A percentile compares a stretch with the other conserved stretches of the same genome.
Evolutionary conservation across 2,329 filamentous ascomycete genomes (phyloP).

Genomic region (Waltergamsia citrina): DNA sequence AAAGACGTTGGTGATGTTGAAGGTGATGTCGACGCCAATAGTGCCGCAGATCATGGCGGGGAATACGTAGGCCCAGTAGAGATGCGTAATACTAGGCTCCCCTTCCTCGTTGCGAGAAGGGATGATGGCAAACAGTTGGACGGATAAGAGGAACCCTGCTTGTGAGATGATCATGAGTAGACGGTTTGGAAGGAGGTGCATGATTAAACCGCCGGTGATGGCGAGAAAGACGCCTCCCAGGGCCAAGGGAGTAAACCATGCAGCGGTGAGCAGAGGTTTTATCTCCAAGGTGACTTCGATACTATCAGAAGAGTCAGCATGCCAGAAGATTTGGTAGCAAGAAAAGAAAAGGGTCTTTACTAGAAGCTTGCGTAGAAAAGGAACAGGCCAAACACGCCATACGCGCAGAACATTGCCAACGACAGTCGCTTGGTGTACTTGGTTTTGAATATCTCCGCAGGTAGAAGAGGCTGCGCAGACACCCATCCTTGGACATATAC

Average conservation of each 20-base stretch:
- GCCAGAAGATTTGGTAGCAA: too few species aligned
- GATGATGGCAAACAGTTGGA: constrained; percentile 54
- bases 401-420: constrained; percentile 53
- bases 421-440: constrained; percentile 59
- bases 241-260: constrained; percentile 61
- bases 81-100: constrained; percentile 13
- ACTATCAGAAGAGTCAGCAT: not conserved
- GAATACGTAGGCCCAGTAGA: constrained; percentile 68
- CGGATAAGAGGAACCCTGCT: constrained; percentile 46
- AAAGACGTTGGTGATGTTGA: constrained; percentile 68
- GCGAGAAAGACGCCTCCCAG: constrained; percentile 57
- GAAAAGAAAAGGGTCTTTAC: constrained; percentile 26
- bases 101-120: constrained; percentile 33
- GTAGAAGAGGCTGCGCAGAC: constrained; percentile 57
- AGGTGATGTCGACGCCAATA: constrained; percentile 66
- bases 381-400: constrained; percentile 60
- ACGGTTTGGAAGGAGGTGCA: constrained; percentile 56
- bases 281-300: constrained; percentile 40
- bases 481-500: constrained; percentile 68
- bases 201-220: constrained; percentile 51
- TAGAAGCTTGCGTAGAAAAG: constrained; percentile 63
- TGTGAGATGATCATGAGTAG: constrained; percentile 53
- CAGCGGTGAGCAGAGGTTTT: constrained; percentile 53
- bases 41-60: constrained; percentile 61
- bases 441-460: constrained; percentile 58